Conservation (phyloP, 768 basidiomycete species). For the Thelephora ganbajun region DNA sequence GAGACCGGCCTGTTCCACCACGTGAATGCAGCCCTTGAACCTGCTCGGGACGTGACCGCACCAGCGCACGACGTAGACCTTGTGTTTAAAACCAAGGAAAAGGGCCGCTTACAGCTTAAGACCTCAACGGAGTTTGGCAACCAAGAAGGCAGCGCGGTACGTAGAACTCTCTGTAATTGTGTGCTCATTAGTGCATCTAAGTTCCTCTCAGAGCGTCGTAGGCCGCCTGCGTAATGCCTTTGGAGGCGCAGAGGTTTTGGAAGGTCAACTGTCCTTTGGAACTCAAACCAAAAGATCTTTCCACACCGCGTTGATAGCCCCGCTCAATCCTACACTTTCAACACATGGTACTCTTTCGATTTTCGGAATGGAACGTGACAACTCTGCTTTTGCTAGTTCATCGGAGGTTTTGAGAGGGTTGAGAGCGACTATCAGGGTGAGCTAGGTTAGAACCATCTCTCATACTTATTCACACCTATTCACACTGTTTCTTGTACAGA, state of each 20-base stretch:
- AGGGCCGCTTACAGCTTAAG: slow-evolving; percentile 61
- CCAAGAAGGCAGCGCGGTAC: slow-evolving; percentile 83
- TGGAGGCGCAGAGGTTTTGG: slow-evolving; percentile 81
- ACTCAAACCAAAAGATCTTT: slow-evolving; percentile 81
- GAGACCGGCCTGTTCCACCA: slow-evolving; percentile 67
- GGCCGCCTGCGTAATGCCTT: slow-evolving; percentile 79
- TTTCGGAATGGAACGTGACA: slow-evolving; percentile 70
- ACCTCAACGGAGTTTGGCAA: slow-evolving; percentile 88
- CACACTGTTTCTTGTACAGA: not conserved
- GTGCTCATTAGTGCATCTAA: not conserved
- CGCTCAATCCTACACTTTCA: slow-evolving; percentile 44
- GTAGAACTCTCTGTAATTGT: slow-evolving; percentile 17
- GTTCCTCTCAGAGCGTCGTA: slow-evolving; percentile 44
- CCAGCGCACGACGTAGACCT: slow-evolving; percentile 59
- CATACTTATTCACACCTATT: slow-evolving; percentile 2
- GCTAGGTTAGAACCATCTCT: slow-evolving; percentile 33
- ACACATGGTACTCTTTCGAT: slow-evolving; percentile 58
- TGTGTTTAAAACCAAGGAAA: slow-evolving; percentile 65
- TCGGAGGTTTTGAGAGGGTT: slow-evolving; percentile 50
- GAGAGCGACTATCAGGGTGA: slow-evolving; percentile 62
- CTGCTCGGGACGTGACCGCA: slow-evolving; percentile 37
- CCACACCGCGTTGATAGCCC: slow-evolving; percentile 50
- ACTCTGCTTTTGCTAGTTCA: slow-evolving; percentile 63
- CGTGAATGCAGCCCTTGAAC: slow-evolving; percentile 51
- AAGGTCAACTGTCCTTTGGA: slow-evolving; percentile 70